Evolutionary conservation across 139 green algal genomes (phyloP).

Genomic region (Closterium sp.): DNA sequence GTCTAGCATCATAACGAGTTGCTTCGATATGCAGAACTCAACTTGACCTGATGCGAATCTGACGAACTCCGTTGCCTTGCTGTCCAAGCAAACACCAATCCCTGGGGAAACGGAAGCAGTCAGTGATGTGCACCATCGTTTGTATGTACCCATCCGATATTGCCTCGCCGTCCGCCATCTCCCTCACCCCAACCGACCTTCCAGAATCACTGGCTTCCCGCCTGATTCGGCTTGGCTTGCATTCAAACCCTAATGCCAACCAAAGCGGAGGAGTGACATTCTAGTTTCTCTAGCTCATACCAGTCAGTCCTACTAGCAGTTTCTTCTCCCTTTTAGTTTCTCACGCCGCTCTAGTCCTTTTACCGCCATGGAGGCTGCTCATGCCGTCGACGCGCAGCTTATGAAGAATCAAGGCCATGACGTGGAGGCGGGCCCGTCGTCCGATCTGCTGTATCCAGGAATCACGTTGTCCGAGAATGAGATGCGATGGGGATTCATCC

Average conservation of each 20-base stretch:
- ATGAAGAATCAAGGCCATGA: not conserved
- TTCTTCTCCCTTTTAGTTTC: not conserved
- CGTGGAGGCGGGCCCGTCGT: not conserved
- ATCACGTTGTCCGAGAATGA: not conserved
- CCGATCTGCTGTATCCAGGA: not conserved
- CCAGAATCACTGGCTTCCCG: too few relatives aligned
- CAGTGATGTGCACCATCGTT: too few relatives aligned
- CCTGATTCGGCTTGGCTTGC: too few relatives aligned
- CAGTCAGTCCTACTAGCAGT: not conserved
- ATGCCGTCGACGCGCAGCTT: not conserved
- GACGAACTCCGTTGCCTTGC: not conserved
- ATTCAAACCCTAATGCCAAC: not conserved
- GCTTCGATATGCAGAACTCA: not conserved
- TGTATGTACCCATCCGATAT: too few relatives aligned
- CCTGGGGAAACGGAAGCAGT: too few relatives aligned
- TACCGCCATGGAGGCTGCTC: not conserved
- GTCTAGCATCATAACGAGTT: too few relatives aligned
- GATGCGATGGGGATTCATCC: conserved; percentile 55
- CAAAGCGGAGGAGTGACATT: not conserved
- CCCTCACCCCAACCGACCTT: too few relatives aligned
- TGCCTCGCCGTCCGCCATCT: too few relatives aligned
- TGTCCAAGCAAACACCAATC: not conserved
- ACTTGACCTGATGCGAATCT: not conserved
- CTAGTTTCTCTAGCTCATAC: not conserved
- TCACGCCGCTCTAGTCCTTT: too few relatives aligned